Evolutionary conservation across 352 stramenopile genomes (phyloP).

Genomic region (Pythium rhizo-oryzae): DNA sequence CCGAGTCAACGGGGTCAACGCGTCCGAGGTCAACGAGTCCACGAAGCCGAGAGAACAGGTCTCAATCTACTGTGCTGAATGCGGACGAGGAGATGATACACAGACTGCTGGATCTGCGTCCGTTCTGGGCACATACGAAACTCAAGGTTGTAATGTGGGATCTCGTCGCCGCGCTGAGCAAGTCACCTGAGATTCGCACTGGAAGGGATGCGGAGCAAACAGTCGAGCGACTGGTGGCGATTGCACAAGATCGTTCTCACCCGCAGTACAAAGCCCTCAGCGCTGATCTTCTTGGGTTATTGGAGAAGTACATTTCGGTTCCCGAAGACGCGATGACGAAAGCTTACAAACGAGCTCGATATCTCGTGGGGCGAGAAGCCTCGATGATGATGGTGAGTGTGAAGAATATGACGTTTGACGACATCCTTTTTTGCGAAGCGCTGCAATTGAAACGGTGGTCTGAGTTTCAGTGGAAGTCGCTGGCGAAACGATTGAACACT

Average conservation of each 20-base stretch:
- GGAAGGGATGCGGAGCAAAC: background rate
- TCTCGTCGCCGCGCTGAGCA: background rate
- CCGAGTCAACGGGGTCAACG: background rate
- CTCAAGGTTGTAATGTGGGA: background rate
- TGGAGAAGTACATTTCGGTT: background rate
- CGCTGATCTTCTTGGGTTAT: background rate
- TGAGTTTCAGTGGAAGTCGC: background rate
- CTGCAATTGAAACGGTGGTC: background rate
- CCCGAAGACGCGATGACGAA: background rate
- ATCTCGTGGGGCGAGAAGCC: background rate
- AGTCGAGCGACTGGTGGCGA: background rate
- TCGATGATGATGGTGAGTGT: background rate
- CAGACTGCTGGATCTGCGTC: background rate
- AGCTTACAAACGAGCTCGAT: background rate
- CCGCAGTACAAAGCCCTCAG: background rate
- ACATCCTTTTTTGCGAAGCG: constrained; percentile 1
- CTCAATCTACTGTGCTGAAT: background rate
- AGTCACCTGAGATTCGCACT: background rate
- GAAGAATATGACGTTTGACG: constrained; percentile 1
- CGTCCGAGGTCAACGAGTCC: background rate
- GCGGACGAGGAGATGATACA: background rate
- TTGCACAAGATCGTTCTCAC: background rate
- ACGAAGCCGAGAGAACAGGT: background rate
- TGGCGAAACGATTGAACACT: background rate
- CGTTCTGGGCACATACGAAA: background rate